Conservation (phyloP, 2,329 filamentous ascomycete species). For the Ceratocystis diversiconidia region DNA sequence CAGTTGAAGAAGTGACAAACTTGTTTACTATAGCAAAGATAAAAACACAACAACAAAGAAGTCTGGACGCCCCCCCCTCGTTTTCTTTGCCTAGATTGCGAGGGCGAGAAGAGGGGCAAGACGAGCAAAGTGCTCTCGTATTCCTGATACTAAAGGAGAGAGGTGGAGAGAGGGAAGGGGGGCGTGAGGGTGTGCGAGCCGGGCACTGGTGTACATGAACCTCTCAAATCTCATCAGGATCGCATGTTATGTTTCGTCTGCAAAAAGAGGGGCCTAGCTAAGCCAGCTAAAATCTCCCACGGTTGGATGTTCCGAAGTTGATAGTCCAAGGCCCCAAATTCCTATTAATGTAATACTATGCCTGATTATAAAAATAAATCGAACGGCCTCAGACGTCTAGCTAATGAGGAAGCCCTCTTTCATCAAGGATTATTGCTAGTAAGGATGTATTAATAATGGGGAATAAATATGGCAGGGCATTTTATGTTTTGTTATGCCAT, state of each 20-base stretch:
- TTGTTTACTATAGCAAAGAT: too few species aligned
- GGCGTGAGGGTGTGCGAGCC: background rate
- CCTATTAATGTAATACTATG: background rate
- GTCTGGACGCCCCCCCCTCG: too few species aligned
- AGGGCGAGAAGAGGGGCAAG: too few species aligned
- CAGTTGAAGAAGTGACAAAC: background rate
- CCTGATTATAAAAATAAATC: conserved; percentile 4
- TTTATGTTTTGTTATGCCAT: background rate
- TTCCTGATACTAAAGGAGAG: background rate
- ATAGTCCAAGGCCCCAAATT: background rate
- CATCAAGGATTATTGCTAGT: too few species aligned
- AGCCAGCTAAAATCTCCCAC: background rate
- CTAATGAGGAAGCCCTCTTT: too few species aligned
- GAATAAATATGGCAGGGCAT: background rate
- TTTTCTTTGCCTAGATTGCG: too few species aligned
- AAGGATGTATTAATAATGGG: background rate
- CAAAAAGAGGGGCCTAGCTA: background rate
- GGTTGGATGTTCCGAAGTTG: conserved; percentile 6
- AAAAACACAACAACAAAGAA: too few species aligned
- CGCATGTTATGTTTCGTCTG: background rate
- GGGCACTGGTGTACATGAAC: background rate
- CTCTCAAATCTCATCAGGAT: background rate
- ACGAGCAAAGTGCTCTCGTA: too few species aligned
- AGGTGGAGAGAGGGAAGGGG: background rate
- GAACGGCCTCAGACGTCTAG: background rate